Evolutionary conservation across 768 basidiomycete genomes (phyloP).

Genomic region (Pulveroboletus sp.): DNA sequence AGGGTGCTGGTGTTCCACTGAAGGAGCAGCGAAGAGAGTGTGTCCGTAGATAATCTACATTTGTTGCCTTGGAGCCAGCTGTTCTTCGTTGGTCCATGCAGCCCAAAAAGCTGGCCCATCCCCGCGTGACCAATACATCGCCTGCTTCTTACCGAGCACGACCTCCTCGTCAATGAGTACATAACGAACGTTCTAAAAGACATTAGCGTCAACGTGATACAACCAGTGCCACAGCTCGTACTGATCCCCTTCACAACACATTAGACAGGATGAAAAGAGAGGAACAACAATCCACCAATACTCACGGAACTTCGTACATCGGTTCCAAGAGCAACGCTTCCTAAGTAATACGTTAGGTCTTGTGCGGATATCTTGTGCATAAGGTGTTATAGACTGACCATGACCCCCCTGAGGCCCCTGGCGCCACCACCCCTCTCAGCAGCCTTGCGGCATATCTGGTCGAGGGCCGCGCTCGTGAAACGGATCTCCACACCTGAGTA

Average conservation of each 20-base stretch:
- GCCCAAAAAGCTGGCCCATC: constrained; percentile 69
- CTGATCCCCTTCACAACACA: constrained; percentile 51
- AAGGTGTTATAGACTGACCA: constrained; percentile 45
- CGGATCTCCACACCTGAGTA: constrained; percentile 82
- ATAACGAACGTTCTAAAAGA: constrained; percentile 62
- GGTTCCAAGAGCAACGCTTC: constrained; percentile 79
- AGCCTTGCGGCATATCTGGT: constrained; percentile 78
- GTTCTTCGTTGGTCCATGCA: constrained; percentile 70
- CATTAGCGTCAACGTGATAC: constrained; percentile 6
- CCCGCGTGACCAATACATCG: constrained; percentile 72
- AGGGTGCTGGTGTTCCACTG: not conserved
- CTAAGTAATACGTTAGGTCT: constrained; percentile 32
- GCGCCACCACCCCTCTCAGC: constrained; percentile 84
- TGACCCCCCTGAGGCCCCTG: constrained; percentile 81
- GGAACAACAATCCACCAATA: constrained; percentile 19
- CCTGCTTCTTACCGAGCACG: constrained; percentile 56
- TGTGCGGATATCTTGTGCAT: not conserved
- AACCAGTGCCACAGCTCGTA: constrained; percentile 31
- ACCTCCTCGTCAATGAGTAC: constrained; percentile 76
- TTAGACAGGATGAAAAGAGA: constrained; percentile 2
- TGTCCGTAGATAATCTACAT: constrained; percentile 5
- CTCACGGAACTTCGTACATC: constrained; percentile 92
- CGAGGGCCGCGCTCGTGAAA: constrained; percentile 77
- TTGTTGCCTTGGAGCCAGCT: constrained; percentile 14
- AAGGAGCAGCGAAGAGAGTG: not conserved